phyloP scores from a whole-genome alignment of 2,329 filamentous ascomycete genomes.

The Fusarium burgessii region DNA sequence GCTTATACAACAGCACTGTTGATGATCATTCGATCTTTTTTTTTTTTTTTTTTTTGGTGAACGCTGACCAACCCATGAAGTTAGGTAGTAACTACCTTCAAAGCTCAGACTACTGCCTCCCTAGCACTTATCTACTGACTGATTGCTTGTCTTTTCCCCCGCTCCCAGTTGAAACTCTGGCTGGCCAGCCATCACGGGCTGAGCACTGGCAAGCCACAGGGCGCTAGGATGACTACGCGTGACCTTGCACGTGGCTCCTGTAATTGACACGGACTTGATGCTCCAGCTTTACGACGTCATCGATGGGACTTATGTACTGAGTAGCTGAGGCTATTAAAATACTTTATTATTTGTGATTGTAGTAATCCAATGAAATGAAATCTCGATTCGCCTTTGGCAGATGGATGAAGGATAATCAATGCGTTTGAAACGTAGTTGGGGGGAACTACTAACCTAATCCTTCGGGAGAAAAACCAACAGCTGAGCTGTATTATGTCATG shows the following conservation, averaged over 20 bases:
- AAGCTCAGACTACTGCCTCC: too few relatives aligned
- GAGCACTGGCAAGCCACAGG: neutral
- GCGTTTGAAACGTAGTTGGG: neutral
- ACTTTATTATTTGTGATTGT: neutral
- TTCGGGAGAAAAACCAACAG: neutral
- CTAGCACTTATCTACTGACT: neutral
- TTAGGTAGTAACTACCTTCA: neutral
- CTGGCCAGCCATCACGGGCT: neutral
- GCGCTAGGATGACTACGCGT: neutral
- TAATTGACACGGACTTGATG: neutral
- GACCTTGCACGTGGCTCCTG: slow-evolving; percentile 16
- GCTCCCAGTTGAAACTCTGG: neutral
- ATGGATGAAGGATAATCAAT: neutral
- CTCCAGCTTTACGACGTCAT: neutral
- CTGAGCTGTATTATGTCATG: neutral
- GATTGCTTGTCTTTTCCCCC: neutral
- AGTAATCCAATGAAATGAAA: neutral
- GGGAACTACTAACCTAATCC: too few relatives aligned
- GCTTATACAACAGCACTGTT: neutral
- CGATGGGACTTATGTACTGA: neutral
- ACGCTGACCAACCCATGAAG: slow-evolving; percentile 5
- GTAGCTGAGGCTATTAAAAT: neutral
- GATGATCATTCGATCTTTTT: neutral
- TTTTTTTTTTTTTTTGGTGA: neutral
- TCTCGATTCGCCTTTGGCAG: neutral